Base-by-base conservation (phyloP, 2,329 filamentous ascomycete species). In the Penicillium sp. region DNA sequence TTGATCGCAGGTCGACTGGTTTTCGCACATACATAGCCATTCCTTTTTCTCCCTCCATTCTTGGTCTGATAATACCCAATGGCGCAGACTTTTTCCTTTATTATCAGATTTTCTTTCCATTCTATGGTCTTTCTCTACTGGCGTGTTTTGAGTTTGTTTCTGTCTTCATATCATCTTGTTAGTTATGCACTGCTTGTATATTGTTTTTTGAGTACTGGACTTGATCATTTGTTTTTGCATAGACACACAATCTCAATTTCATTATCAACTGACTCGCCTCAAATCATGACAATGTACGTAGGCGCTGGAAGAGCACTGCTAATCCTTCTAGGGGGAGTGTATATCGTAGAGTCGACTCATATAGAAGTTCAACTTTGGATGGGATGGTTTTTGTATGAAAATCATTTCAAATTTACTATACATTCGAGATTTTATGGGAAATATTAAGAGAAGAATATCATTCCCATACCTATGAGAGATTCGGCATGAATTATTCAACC, bases 1-100 rank as follows among this genome's bases (percentile, higher is more conserved):
- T 65, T 55, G 58, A 64, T 69, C 66, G 67, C 67, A 55, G 67
- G 67, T 62, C 67, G 67, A 69, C 64, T 62, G 56, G 60, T 53
- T 55, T 50, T 60, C 46, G 56, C 55, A 59, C 56, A 55, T 59
- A 64, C 52, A 59, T 60, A 57, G 40, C 53, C 55, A 63, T 59
- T 63, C 58, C 43, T 55, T 56, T 61, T 28, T 59, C 50, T 42
- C 52, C 40, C 53, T 51, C 30, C 28, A 50, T 46, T 54, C 35
- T 51, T 45, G 44, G 46, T 54, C 59, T 63, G 57, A 53, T 60
- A 62, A 67, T 65, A 65, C 63, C 59, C 61, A 58, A 19, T 53
- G 56, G 37, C 56, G 56, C 61, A 58, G 57, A 55, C 40, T 55
- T 35, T 51, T 50, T 54, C 33, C 36, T 52, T 59, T 41, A 31